These are phyloP conservation scores for Albatrellus ellisii DNA, from an alignment of 768 basidiomycete species.

Conservation along the genomic window DNA sequence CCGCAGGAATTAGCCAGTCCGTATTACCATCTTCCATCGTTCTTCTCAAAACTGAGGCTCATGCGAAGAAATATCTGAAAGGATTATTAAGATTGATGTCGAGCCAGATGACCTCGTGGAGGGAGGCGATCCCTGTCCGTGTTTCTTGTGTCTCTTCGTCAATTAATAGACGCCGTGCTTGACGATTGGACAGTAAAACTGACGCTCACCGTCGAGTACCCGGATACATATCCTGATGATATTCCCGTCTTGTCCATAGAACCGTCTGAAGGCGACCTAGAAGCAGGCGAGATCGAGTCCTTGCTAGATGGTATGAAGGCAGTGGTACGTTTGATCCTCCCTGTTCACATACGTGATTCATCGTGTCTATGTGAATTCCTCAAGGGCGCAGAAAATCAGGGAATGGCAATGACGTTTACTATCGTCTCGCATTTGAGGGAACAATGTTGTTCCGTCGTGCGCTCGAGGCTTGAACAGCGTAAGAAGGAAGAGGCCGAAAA, in stretches of 20 bases:
- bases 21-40: constrained; percentile 26
- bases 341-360: background rate
- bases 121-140: constrained; percentile 44
- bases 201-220: constrained; percentile 61
- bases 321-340: constrained; percentile 30
- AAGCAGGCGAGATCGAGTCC: constrained; percentile 38
- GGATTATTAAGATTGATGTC: constrained; percentile 68
- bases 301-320: constrained; percentile 44
- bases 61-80: constrained; percentile 72
- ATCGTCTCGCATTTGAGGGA: constrained; percentile 80
- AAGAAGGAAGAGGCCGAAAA: constrained; percentile 56
- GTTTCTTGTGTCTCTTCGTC: background rate
- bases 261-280: constrained; percentile 43
- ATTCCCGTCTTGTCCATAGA: constrained; percentile 64
- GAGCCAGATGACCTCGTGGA: constrained; percentile 75
- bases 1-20: constrained; percentile 85
- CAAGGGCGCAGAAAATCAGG: constrained; percentile 75
- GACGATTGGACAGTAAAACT: constrained; percentile 45
- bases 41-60: constrained; percentile 31
- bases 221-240: constrained; percentile 72
- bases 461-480: constrained; percentile 39
- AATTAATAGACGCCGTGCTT: background rate
- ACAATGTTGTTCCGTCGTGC: constrained; percentile 50
- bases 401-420: constrained; percentile 98
- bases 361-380: background rate